Conservation (phyloP, 306 rosid species). For the Cucumis hystrix region DNA sequence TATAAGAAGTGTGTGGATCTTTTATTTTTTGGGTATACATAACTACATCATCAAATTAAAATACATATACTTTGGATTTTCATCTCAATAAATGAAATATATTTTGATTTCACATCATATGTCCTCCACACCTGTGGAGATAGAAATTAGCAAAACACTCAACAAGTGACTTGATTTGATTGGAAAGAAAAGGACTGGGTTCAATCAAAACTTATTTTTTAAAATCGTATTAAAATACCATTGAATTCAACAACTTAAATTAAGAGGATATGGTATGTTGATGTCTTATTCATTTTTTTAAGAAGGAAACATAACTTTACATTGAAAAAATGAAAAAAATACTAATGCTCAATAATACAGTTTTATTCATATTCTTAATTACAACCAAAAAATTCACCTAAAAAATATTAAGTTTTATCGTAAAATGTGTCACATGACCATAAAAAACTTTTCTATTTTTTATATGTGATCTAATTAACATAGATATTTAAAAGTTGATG, state of each 20-base stretch:
- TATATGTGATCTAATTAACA: neutral
- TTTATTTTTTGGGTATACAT: neutral
- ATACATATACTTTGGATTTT: neutral
- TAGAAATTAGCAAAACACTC: neutral
- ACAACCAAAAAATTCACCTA: neutral
- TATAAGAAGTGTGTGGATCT: neutral
- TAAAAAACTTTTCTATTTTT: neutral
- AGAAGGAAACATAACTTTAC: too few relatives aligned
- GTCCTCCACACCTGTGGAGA: neutral
- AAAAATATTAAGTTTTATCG: neutral
- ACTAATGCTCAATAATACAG: neutral
- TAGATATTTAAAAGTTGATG: neutral
- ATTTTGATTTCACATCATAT: neutral
- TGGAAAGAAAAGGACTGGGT: neutral
- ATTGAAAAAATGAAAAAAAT: too few relatives aligned
- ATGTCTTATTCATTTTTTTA: too few relatives aligned
- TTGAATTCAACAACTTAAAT: neutral
- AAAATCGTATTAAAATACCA: neutral
- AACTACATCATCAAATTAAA: neutral
- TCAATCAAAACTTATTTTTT: neutral
- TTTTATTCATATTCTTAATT: neutral
- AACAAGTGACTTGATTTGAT: neutral
- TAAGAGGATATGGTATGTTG: neutral
- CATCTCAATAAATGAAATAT: neutral
- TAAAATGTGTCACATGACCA: neutral